Conservation (phyloP, 2,329 filamentous ascomycete genomes). For the Dactylellina cionopaga region DNA sequence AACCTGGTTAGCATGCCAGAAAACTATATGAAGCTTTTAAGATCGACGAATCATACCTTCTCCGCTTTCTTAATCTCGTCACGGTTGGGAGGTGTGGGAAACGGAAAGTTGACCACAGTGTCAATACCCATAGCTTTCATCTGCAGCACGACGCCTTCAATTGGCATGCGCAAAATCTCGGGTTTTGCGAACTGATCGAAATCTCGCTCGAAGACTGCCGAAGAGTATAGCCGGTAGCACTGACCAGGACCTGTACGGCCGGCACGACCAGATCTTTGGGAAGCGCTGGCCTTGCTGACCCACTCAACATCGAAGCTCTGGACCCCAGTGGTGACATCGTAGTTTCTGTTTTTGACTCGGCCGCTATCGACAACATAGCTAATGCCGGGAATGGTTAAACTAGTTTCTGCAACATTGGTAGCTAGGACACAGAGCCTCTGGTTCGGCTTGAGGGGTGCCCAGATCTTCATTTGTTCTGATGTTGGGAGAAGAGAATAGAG, state of each 20-base stretch:
- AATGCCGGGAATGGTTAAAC: constrained; percentile 93
- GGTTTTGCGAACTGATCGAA: constrained; percentile 87
- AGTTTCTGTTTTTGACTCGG: constrained; percentile 88
- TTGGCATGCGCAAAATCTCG: constrained; percentile 88
- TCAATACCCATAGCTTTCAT: constrained; percentile 94
- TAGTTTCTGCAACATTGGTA: constrained; percentile 97
- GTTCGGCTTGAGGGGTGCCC: constrained; percentile 82
- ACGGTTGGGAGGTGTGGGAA: constrained; percentile 86
- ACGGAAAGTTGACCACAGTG: constrained; percentile 91
- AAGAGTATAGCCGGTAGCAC: constrained; percentile 94
- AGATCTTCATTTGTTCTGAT: constrained; percentile 88
- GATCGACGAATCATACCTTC: constrained; percentile 59
- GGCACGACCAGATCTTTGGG: constrained; percentile 89
- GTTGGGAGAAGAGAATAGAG: constrained; percentile 93
- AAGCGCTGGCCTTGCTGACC: constrained; percentile 97
- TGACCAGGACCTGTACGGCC: constrained; percentile 95
- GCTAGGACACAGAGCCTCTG: constrained; percentile 87
- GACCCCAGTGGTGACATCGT: constrained; percentile 86
- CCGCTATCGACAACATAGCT: constrained; percentile 96
- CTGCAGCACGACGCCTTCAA: constrained; percentile 91
- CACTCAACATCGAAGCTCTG: constrained; percentile 95
- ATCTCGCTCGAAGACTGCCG: constrained; percentile 89
- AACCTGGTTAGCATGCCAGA: constrained; percentile 22
- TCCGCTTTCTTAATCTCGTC: constrained; percentile 83
- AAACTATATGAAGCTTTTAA: background rate